Base-by-base conservation (phyloP, 768 basidiomycete species). In the Terana coerulea region DNA sequence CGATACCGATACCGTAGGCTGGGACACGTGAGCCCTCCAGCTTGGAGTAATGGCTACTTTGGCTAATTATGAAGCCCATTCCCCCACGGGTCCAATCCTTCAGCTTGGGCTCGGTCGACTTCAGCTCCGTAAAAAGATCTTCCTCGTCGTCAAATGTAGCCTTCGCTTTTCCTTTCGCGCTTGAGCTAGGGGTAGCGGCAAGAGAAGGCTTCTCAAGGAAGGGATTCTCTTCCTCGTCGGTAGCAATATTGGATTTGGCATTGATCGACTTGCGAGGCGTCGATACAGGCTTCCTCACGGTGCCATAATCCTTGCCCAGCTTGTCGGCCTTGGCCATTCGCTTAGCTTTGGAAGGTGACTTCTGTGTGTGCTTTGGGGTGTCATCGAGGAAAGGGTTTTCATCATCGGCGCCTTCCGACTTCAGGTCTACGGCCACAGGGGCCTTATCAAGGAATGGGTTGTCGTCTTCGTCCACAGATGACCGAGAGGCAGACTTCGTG, bases 1-100 rank as follows among this genome's bases (percentile, higher is more conserved):
- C 88, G 44, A 93, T 88, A 1, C 91, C 91, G 55, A 92, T 78
- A 8, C 90, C 91, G 64, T 91, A 93, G 1, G 80, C 90, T 29
- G 88, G 84, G 17, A 89, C 71, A 36, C 91, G 80, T 60, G 83
- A 83, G 12, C 80, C 78, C 12, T 76, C 77, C 1, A 67, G 58
- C 60, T 85, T 88, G n/a, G 77, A 80, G 63, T 83, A 81, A 60
- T 92, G 86, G 3, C 80, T 88, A 6, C 86, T 77, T 30, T 86
- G 78, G 52, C 76, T 88, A 53, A 93, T 59, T 30, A 91, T 71
- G 57, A 92, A 73, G 15, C 91, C 90, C 86, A 90, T 88, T 1
- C 81, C 78, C 10, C 89, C 86, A 24, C 91, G 80, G 5, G 75
- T 79, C 91, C 91, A 93, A 47, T 91, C 86, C 55, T 78, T 77